These are phyloP conservation scores for Vaccinium darrowii DNA, from an alignment of 148 eudicot genomes.

Conservation along the genomic window DNA sequence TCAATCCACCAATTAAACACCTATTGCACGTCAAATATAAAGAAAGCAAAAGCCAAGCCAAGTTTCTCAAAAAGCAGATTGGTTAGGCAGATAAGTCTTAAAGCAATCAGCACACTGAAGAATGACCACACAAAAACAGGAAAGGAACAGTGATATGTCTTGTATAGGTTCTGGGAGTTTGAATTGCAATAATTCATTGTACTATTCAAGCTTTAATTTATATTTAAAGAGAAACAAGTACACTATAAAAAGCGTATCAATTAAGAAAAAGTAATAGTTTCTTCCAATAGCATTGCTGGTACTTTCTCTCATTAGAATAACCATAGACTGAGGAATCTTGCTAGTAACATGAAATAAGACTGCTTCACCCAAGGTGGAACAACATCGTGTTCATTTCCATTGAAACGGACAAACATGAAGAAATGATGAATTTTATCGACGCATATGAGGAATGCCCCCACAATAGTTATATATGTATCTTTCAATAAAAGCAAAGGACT, in stretches of 20 bases:
- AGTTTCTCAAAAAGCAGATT: neutral
- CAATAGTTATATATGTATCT: neutral
- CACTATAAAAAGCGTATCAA: too few species aligned
- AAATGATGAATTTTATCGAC: neutral
- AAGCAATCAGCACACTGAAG: neutral
- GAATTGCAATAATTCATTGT: neutral
- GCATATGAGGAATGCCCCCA: neutral
- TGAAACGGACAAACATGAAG: neutral
- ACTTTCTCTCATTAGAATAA: neutral
- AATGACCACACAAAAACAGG: neutral
- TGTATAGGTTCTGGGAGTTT: neutral
- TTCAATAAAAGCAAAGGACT: too few species aligned
- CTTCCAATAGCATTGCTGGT: neutral
- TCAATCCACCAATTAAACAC: constrained; percentile 2
- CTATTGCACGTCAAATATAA: neutral
- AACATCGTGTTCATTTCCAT: neutral
- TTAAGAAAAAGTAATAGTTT: neutral
- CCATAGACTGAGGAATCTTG: neutral
- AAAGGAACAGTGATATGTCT: neutral
- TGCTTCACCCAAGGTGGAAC: neutral
- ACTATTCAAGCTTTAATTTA: neutral
- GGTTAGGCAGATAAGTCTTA: neutral
- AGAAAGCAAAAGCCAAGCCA: neutral
- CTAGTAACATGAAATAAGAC: neutral
- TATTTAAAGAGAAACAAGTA: neutral